Evolutionary conservation across 495 filamentous ascomycete genomes (phyloP).

Genomic region (Tuber aestivum): DNA sequence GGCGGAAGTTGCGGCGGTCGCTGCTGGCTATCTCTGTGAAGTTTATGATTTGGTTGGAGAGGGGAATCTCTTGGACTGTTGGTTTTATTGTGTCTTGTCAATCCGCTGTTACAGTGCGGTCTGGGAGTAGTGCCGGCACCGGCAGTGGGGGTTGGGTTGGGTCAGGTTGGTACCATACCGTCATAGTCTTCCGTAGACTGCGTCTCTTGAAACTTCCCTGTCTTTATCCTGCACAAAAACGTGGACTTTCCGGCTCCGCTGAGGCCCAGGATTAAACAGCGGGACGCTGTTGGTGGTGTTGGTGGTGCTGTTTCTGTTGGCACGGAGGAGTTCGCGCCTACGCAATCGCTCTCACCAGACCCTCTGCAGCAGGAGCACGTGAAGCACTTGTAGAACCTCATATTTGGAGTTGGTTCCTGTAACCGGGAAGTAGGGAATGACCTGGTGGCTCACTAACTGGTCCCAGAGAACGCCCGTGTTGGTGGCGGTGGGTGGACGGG

Average conservation of each 20-base stretch:
- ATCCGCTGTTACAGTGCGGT: neutral
- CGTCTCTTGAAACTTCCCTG: constrained; percentile 25
- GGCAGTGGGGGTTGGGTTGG: neutral
- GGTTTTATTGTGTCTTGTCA: constrained; percentile 11
- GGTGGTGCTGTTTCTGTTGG: neutral
- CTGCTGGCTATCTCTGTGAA: constrained; percentile 36
- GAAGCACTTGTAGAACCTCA: neutral
- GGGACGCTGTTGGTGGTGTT: constrained; percentile 13
- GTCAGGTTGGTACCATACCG: constrained; percentile 11
- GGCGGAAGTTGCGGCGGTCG: constrained; percentile 33
- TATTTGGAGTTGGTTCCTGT: neutral
- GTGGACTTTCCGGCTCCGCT: constrained; percentile 39
- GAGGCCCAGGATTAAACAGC: constrained; percentile 34
- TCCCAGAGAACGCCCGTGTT: neutral
- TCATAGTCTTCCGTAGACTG: constrained; percentile 28
- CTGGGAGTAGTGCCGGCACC: too few species aligned
- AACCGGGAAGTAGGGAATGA: neutral
- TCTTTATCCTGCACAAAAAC: constrained; percentile 31
- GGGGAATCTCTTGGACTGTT: constrained; percentile 32
- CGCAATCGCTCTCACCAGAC: neutral
- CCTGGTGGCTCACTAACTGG: neutral
- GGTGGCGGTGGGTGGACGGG: neutral
- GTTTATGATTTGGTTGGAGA: constrained; percentile 33
- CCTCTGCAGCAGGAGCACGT: neutral
- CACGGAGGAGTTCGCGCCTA: neutral